Conservation (phyloP, 768 basidiomycete species). For the Cubamyces sp. region DNA sequence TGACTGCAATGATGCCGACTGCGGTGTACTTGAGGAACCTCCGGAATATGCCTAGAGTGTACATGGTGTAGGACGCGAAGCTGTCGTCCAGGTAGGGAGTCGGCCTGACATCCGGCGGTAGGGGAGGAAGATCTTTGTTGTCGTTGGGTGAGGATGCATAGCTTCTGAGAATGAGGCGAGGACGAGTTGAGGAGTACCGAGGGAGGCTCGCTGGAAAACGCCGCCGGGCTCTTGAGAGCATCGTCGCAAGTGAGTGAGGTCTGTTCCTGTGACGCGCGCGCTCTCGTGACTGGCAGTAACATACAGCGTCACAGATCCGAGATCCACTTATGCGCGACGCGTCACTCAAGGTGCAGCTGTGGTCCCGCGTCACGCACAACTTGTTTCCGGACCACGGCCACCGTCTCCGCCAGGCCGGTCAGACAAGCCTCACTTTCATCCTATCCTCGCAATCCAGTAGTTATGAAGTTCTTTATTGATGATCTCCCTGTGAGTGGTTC, state of each 20-base stretch:
- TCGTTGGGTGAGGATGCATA: slow-evolving; percentile 16
- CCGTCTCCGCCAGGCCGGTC: slow-evolving; percentile 2
- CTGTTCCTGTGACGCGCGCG: slow-evolving; percentile 11
- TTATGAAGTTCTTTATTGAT: slow-evolving; percentile 43
- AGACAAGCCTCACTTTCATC: neutral
- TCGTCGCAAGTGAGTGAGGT: slow-evolving; percentile 17
- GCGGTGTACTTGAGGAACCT: slow-evolving; percentile 56
- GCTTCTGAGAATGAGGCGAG: slow-evolving; percentile 1
- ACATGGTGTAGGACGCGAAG: slow-evolving; percentile 40
- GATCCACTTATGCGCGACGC: slow-evolving; percentile 8
- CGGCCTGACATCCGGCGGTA: slow-evolving; percentile 5
- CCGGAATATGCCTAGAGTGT: slow-evolving; percentile 48
- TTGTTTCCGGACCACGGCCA: slow-evolving; percentile 26
- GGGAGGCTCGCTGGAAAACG: slow-evolving; percentile 18
- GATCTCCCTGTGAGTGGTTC: slow-evolving; percentile 47
- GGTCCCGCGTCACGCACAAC: slow-evolving; percentile 8
- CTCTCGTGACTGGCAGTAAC: slow-evolving; percentile 5
- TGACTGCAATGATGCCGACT: slow-evolving; percentile 47
- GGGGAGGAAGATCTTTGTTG: slow-evolving; percentile 15
- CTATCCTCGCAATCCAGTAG: neutral
- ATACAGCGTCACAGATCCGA: slow-evolving; percentile 2
- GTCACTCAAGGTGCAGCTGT: neutral
- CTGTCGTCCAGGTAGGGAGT: slow-evolving; percentile 34
- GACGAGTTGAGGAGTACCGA: slow-evolving; percentile 1
- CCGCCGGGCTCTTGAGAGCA: slow-evolving; percentile 30